Percentiles rank a stretch among this genome's conserved stretches.
Conservation (phyloP, 192 early-diverging fungal genomes). For the Backusella sp. region DNA sequence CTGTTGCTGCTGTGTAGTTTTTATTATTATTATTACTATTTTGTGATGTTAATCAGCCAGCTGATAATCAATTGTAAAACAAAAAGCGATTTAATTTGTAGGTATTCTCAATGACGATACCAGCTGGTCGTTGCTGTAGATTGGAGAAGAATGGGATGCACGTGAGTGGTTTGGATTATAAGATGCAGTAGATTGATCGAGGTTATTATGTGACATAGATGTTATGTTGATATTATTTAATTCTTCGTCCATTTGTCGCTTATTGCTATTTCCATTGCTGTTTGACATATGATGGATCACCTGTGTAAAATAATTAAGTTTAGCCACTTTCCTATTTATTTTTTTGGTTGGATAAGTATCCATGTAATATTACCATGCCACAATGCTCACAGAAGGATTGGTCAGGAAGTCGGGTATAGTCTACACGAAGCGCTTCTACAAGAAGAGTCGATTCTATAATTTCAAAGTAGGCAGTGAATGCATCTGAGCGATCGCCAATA, state of each 20-base stretch:
- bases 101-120: neutral
- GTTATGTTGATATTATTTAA: slow-evolving; percentile 8
- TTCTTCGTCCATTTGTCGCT: neutral
- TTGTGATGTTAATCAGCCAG: neutral
- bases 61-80: neutral
- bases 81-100: neutral
- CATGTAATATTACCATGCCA: slow-evolving; percentile 14
- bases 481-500: slow-evolving; percentile 26
- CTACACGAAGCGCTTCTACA: slow-evolving; percentile 36
- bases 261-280: neutral
- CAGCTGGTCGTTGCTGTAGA: neutral
- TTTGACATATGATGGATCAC: neutral
- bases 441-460: slow-evolving; percentile 36
- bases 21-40: neutral
- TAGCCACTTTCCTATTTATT: neutral
- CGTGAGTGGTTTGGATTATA: neutral
- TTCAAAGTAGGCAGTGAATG: slow-evolving; percentile 37
- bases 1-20: neutral
- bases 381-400: slow-evolving; percentile 28
- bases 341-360: neutral
- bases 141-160: neutral
- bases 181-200: neutral
- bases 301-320: neutral
- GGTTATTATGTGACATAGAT: neutral
- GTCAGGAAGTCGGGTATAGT: slow-evolving; percentile 6